Base-by-base conservation (phyloP, 805 yeast genomes). In the Brettanomyces bruxellensis region DNA sequence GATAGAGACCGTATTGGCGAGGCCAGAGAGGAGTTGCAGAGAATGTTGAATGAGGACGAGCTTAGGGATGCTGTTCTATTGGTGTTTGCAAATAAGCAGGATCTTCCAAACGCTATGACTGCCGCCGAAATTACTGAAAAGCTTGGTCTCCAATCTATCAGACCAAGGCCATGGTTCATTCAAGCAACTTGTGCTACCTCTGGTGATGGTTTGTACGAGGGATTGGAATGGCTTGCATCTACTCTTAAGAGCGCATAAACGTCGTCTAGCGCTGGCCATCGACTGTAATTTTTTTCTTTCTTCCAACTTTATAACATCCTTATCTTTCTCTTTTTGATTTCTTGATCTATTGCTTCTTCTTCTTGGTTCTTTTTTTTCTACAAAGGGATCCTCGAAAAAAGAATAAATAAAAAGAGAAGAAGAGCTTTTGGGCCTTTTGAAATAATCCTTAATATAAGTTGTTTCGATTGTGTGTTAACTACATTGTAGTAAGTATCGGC, bases 161-260 rank as follows among this genome's bases (percentile, higher is more conserved):
- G 96, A 78, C 96, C 90, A 76, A 87, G 98, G 75, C 96, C 96
- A 64, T 93, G 99, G 99, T 91, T 86, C 75, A 91, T 93, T 68
- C 97, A 91, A 76, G 88, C 99, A 58, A 87, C 98, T 54, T 90
- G 98, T 76, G 99, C 99, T 58, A 91, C 97, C 57, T 86, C 98
- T 53, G 99, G 98, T 75, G 97, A 90, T 69, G 98, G 98, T 77
- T 77, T 89, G 65, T 86, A 88, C 70, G 96, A 89, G 75, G 97
- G 97, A 78, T 81, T 89, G 68, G 96, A 89, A 75, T 89, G 97
- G 97, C 81, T 89, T 65, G 80, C 90, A 58, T 84, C 87, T 66
- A 87, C 86, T 75, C 80, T 89, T 73, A 88, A 88, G 77, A 83
- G 76, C 69, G 73, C 77, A 63, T 67, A 61, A 22, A 24, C 30